Evolutionary conservation across 805 yeast species (phyloP), one percentile per base, ranked within the genome.

Genomic region (Yamadazyma kitorensis): DNA sequence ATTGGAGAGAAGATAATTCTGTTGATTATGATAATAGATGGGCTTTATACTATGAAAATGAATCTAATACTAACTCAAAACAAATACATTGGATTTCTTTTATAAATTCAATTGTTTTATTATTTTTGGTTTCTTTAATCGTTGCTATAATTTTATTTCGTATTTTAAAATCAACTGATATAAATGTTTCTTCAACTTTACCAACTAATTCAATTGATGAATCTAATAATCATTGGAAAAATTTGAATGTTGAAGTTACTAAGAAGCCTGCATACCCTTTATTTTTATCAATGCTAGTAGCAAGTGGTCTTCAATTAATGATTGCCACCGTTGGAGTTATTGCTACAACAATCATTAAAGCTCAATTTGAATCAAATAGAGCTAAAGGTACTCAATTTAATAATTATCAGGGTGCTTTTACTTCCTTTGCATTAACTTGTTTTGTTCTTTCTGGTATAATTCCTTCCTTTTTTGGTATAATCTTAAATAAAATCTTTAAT

Each of bases 1-100:
- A 82, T 51, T 87, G 95, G 94, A 69, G 93, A 54, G 94, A 87
- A 53, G 95, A 87, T 40, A 61, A 64, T 27, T 71, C 76, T 2
- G 64, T 84, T 16, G 70, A 72, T 17, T 83, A 86, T 72, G 68
- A 70, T 31, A 68, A 78, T 39, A 68, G 96, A 46, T 86, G 94
- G 93, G 77, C 76, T 28, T 59, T 81, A 46, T 87, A 81, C 55
- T 73, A 80, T 44, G 69, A 76, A 39, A 72, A 72, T 45, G 82
- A 76, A 32, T 61, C 64, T 17, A 54, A 63, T 15, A 68, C 65
- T 20, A 60, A 68, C 23, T 51, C 57, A 33, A 52, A 51, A 17
- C 74, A 72, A 22, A 76, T 85, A 40, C 95, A 85, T 52, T 85
- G 93, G 91, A 55, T 86, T 21, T 80, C 94, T 1, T 58, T 86